Base-by-base conservation (phyloP, 306 rosid genomes). In the Prunus kanzakura region DNA sequence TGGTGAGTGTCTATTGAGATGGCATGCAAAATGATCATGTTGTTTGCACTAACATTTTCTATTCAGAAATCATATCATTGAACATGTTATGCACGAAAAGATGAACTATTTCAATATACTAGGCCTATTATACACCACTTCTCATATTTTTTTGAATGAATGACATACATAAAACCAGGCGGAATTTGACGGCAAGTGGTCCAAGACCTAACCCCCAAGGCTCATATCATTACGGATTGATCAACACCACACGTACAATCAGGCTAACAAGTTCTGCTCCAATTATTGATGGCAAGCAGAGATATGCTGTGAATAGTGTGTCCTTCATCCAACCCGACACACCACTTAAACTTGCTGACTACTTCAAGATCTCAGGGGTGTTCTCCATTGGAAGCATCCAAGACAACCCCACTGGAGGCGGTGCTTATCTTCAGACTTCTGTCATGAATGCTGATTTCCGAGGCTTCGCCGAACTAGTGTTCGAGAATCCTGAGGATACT, bases 171-270 rank as follows among this genome's bases (percentile, higher is more conserved):
- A 38, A 67, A 81, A 78, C 52, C 88, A 91, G 98, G 74, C 78
- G 88, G 38, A 91, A 93, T 84, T 87, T 93, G 77, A 87, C 97
- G n/a, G 96, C 98, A 29, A 93, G 95, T 64, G 98, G 98, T 12
- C 98, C 98, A 58, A 91, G 98, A 56, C 98, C 98, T 6, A 93
- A 93, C 71, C 98, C 96, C 12, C 98, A 91, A 86, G 98, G 98
- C 49, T 88, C 97, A 2, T 93, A 93, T 83, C 93, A 89, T 71
- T 93, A 93, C 41, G 97, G 98, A 65, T 2, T 88, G 86, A 88
- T 93, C 77, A 93, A 91, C 80, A 83, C 85, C 22, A 93, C 97
- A 3, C 79, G 68, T 3, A 93, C 97, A 50, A 82, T 93, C 54
- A 86, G 85, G 73, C 98, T 91, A 61, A 81, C 78, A 77, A 93